A percentile compares a stretch with the other conserved stretches of the same genome.
phyloP scores from a whole-genome alignment of 768 basidiomycete genomes.

The Tulasnella sp. region DNA sequence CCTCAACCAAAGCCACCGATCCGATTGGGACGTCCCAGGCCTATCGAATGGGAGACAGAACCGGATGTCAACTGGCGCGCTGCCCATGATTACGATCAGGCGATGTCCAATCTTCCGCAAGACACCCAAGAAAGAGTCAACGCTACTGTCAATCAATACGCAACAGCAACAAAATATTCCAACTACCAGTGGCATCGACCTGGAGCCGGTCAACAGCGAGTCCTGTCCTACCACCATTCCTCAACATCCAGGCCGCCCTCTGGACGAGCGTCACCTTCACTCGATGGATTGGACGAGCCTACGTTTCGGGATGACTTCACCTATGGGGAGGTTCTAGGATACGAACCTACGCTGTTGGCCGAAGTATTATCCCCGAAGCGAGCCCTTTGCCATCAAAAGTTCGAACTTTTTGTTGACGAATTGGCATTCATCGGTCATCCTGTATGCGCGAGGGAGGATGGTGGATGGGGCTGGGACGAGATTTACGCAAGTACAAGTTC shows the following conservation, averaged over 20 bases:
- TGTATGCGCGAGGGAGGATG: constrained; percentile 68
- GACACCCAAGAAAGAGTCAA: constrained; percentile 17
- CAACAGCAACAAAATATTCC: constrained; percentile 26
- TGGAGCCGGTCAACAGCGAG: constrained; percentile 38
- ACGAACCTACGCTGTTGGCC: constrained; percentile 72
- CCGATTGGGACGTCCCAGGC: constrained; percentile 64
- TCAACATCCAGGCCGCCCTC: constrained; percentile 39
- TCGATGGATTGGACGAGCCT: constrained; percentile 35
- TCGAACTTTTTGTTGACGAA: constrained; percentile 86
- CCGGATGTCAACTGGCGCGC: constrained; percentile 27
- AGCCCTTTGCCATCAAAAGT: constrained; percentile 86
- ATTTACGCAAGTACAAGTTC: constrained; percentile 27
- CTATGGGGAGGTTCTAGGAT: constrained; percentile 55
- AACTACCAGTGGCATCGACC: constrained; percentile 62
- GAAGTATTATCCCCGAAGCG: constrained; percentile 66
- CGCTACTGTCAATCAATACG: constrained; percentile 28
- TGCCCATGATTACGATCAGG: constrained; percentile 18
- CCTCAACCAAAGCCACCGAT: constrained; percentile 55
- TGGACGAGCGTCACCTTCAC: constrained; percentile 45
- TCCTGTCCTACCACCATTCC: constrained; percentile 38
- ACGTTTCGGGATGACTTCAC: constrained; percentile 25
- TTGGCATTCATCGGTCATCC: constrained; percentile 93
- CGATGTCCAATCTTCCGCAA: not conserved
- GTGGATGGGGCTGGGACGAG: constrained; percentile 52
- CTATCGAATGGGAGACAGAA: constrained; percentile 62